Evolutionary conservation across 2,329 filamentous ascomycete species (phyloP).

Genomic region (Verticillium tricorpus): DNA sequence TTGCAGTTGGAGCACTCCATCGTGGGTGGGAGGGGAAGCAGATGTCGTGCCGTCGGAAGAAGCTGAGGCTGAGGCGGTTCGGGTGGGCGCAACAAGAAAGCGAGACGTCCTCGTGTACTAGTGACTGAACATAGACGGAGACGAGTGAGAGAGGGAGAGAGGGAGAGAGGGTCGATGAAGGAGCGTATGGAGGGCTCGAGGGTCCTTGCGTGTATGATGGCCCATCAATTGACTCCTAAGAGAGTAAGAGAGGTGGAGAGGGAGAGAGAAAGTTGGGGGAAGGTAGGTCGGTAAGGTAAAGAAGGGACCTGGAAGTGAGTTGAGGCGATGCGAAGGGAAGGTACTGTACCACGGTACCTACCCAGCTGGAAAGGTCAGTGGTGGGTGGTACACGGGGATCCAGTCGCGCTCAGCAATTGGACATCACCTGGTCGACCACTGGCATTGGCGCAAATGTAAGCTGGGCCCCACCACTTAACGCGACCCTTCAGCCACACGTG

Average conservation of each 20-base stretch:
- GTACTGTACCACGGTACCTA: too few relatives aligned
- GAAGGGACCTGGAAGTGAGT: not conserved
- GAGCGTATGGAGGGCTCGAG: not conserved
- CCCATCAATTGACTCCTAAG: not conserved
- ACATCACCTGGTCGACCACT: not conserved
- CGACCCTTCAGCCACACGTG: not conserved
- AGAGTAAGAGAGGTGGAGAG: not conserved
- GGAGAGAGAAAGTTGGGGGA: not conserved
- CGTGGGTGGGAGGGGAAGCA: not conserved
- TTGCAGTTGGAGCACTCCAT: constrained; percentile 4
- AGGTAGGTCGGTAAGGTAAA: not conserved
- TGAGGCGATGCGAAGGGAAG: not conserved
- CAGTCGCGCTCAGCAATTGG: not conserved
- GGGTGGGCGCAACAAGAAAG: too few relatives aligned
- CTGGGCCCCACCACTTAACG: not conserved
- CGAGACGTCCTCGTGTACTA: too few relatives aligned
- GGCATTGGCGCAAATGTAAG: not conserved
- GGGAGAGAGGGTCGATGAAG: too few relatives aligned
- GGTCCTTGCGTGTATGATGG: not conserved
- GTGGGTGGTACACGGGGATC: not conserved
- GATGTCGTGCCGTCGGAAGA: not conserved
- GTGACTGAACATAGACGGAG: too few relatives aligned
- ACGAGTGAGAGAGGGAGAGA: not conserved
- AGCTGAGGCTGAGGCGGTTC: not conserved
- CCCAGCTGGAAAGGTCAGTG: too few relatives aligned